Evolutionary conservation across 2,329 filamentous ascomycete genomes (phyloP), one percentile per base, ranked within the genome.

Genomic region (Colletotrichum neosansevieriae): DNA sequence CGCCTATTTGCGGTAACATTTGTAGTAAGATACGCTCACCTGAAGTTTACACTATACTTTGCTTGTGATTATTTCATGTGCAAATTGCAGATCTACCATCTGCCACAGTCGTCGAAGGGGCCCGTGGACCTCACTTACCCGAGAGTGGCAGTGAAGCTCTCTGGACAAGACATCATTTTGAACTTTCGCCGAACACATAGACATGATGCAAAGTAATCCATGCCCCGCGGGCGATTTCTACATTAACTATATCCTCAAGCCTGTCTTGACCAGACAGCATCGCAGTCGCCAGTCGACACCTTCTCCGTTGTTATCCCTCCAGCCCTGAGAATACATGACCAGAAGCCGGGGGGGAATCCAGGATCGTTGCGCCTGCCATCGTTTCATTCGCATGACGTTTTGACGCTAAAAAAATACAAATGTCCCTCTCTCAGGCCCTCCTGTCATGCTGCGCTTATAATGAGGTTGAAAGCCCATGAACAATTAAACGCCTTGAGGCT

Each of bases 371-470:
- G 4, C 15, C 19, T 21, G 7, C 58, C 61, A 58, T 56, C 51
- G 49, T 64, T 53, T 53, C 60, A 56, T 65, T 65, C 47, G 53
- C 60, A 57, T 68, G 61, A 58, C 45, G 21, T 61, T 29, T 38
- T 53, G 34, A 32, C 32, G 34, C 29, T 6, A 65, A 54, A 51
- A 49, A 60, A 54, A 51, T 38, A 54, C 11, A 36, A 17, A 65
- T 38, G 42, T 45, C 29, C 45, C 53, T 15, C 40, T 53, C 54
- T 54, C 53, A 6, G 51, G 32, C 40, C 49, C 61, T 59, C 44
- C 56, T 44, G 54, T 68, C 61, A 65, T 65, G 61, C 61, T 65
- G 44, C 62, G 61, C 61, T 49, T 68, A 65, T 34, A 60, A 15
- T 54, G 12, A 68, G 21, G 12, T 49, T 53, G 19, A 67, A 29